Base-by-base conservation (phyloP, 139 green algal genomes). In the Dunaliella sp. region DNA sequence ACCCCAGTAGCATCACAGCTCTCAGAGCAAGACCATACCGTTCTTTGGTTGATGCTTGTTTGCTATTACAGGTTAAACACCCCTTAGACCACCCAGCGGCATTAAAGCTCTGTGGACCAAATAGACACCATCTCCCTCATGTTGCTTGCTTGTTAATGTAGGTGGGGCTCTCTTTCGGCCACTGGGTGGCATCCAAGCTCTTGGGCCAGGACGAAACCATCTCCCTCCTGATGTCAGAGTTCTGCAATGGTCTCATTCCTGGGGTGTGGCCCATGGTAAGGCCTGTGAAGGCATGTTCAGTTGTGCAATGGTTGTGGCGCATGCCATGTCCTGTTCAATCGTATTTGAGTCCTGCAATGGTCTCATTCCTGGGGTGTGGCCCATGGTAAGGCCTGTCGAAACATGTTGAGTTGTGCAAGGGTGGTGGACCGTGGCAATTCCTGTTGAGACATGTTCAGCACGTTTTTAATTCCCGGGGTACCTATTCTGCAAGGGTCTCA, bases 211-310 rank as follows among this genome's bases (percentile, higher is more conserved):
- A 75, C 30, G 36, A 31, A 2, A 30, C 48, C 28, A 85, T 82
- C 25, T 36, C 87, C 7, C 3, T 21, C 30, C 83, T 90, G 30
- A 86, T 87, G 80, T 79, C 37, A 0, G 38, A 81, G 78, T 90
- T 88, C 59, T 90, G 87, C 36, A 1, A n/a, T 21, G 85, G 88
- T 38, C 84, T 90, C 30, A 83, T 90, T 34, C 85, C 79, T 0
- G 88, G 88, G 36, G 83, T 90, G 2, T 87, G 81, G 88, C 88
- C 88, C 26, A 77, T 88, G 37, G 84, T 87, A 72, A 80, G 87
- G 57, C 80, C 37, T 75, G 58, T 75, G 58, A n/a, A 30, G 16
- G 74, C 16, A n/a, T 75, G 58, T 75, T 21, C 58, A 75, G 58
- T 24, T 75, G 22, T n/a, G 21, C 22, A 75, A 21, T 75, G 58